phyloP scores from a whole-genome alignment of 371 early-diverging fungal species.

The Blastocladiella emersonii region DNA sequence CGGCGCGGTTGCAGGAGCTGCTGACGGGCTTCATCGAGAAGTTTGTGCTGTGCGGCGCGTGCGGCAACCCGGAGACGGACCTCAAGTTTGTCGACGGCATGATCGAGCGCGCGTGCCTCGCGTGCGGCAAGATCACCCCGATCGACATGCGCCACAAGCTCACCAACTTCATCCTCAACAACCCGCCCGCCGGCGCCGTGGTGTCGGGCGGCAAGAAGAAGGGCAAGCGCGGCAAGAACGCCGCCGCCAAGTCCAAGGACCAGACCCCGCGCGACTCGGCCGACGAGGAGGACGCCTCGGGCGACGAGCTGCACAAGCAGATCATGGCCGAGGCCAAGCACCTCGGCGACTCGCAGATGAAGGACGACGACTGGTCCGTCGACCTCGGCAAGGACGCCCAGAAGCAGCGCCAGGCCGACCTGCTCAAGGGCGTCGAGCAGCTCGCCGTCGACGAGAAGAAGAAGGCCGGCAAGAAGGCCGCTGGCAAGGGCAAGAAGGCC shows the following conservation, averaged over 20 bases:
- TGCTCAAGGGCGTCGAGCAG: conserved; percentile 27
- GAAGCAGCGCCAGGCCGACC: conserved; percentile 55
- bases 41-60: conserved; percentile 91
- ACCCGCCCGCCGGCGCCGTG: conserved; percentile 55
- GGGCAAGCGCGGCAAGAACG: conserved; percentile 46
- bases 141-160: conserved; percentile 87
- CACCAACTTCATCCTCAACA: conserved; percentile 75
- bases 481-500: conserved; percentile 9
- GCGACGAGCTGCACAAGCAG: conserved; percentile 57
- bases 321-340: conserved; percentile 56
- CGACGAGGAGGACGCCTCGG: conserved; percentile 23
- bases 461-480: conserved; percentile 9
- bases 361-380: conserved; percentile 69
- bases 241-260: conserved; percentile 25
- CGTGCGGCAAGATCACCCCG: conserved; percentile 75
- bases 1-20: conserved; percentile 68
- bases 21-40: conserved; percentile 92
- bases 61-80: conserved; percentile 98
- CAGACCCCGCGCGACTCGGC: conserved; percentile 27
- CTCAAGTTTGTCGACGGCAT: conserved; percentile 54
- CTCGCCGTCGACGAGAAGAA: conserved; percentile 30
- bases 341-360: conserved; percentile 27
- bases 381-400: conserved; percentile 70
- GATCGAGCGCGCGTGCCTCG: conserved; percentile 74
- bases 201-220: conserved; percentile 27